Base-by-base conservation (phyloP, 2,329 filamentous ascomycete species). In the Sporothrix dimorphospora region DNA sequence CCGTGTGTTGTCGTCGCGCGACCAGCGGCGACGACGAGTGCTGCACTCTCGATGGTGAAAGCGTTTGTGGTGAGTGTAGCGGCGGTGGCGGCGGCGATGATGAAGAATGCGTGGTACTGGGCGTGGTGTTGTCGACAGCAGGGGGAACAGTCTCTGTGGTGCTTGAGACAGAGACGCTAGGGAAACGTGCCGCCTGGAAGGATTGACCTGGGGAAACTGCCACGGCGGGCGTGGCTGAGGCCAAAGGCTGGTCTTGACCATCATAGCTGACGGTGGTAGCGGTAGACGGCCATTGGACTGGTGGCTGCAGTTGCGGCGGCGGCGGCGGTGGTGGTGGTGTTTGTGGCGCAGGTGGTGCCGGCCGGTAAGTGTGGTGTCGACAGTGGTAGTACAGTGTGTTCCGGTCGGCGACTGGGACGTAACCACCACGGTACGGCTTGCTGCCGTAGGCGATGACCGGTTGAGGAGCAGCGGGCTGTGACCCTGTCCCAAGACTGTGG, bases 361-460 rank as follows among this genome's bases (percentile, higher is more conserved):
- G 21, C n/a, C 24, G 59, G n/a, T 21, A 45, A 1, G 59, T 63
- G 59, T 42, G 27, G 59, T 63, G n/a, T 12, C 40, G 38, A 38
- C 45, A 16, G 4, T 45, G n/a, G n/a, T 45, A 9, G 38, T 27
- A 42, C 4, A 27, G 5, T 2, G 1, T n/a, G 21, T 27, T 19
- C 1, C 16, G 38, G 38, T 63, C 59, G 1, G 38, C 59, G 4
- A 19, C 11, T 2, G 59, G 59, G 40, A 63, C 38, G n/a, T 63
- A 45, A 21, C 59, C 59, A 1, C 11, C 6, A 5, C 9, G 4
- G 38, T 42, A 63, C 21, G 59, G 59, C 30, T 63, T 63, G 38
- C 59, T 63, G 11, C 59, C 59, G 59, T 63, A 19, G 59, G 38
- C 59, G 16, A 63, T 45, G 38, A 63, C 38, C 3, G 59, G 59